These are phyloP conservation scores for Trametes pubescens DNA, from an alignment of 1,284 basidiomycete species.

Conservation along the genomic window DNA sequence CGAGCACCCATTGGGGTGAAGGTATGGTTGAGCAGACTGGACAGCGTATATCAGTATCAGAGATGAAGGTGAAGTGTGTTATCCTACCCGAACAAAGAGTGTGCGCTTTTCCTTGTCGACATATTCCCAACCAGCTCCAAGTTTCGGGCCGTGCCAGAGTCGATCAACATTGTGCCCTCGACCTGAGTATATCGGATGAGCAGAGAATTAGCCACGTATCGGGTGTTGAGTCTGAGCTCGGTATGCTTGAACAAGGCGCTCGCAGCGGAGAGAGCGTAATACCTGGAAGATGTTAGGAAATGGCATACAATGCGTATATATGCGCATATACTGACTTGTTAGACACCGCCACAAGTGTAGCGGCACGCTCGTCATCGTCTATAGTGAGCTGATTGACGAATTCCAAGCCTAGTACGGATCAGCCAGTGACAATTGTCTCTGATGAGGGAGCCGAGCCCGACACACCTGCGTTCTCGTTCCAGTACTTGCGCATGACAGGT, in stretches of 20 bases:
- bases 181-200: slow-evolving; percentile 82
- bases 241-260: slow-evolving; percentile 88
- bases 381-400: slow-evolving; percentile 80
- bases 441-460: background rate
- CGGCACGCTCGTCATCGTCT: slow-evolving; percentile 79
- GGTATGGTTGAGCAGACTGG: slow-evolving; percentile 78
- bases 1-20: slow-evolving; percentile 89
- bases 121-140: slow-evolving; percentile 88
- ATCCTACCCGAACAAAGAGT: slow-evolving; percentile 73
- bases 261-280: slow-evolving; percentile 86
- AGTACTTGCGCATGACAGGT: slow-evolving; percentile 77
- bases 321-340: slow-evolving; percentile 70
- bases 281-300: slow-evolving; percentile 54
- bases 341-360: slow-evolving; percentile 74
- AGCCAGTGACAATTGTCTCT: background rate
- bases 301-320: background rate
- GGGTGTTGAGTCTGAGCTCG: slow-evolving; percentile 69
- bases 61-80: background rate
- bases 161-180: slow-evolving; percentile 93
- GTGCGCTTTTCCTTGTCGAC: slow-evolving; percentile 64
- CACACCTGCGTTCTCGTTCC: slow-evolving; percentile 81
- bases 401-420: slow-evolving; percentile 65
- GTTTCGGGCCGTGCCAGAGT: slow-evolving; percentile 85
- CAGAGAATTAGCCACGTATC: slow-evolving; percentile 78
- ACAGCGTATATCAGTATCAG: background rate